Percentiles rank a stretch among this genome's conserved stretches.
phyloP scores from a whole-genome alignment of 345 rosid genomes.

The Limnanthes douglasii region DNA sequence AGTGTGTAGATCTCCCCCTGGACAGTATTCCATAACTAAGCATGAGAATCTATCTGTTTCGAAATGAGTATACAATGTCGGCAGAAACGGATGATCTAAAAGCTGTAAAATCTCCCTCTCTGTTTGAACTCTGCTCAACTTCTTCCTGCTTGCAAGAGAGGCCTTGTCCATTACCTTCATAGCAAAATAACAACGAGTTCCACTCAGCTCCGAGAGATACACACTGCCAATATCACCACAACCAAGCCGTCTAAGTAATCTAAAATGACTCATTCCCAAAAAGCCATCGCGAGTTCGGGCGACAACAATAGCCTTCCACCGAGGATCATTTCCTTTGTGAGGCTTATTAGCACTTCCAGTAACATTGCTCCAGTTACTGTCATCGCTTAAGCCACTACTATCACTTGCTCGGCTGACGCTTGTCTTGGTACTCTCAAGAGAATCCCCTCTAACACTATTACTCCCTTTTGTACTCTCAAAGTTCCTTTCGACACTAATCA shows the following conservation, averaged over 20 bases:
- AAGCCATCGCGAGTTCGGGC: slow-evolving; percentile 75
- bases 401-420: slow-evolving; percentile 75
- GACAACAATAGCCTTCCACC: slow-evolving; percentile 94
- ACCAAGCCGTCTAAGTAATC: slow-evolving; percentile 82
- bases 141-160: slow-evolving; percentile 88
- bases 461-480: slow-evolving; percentile 52
- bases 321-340: slow-evolving; percentile 93
- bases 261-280: slow-evolving; percentile 91
- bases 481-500: slow-evolving; percentile 53
- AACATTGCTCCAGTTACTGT: slow-evolving; percentile 91
- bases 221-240: slow-evolving; percentile 99
- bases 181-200: slow-evolving; percentile 83
- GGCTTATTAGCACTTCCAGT: slow-evolving; percentile 88
- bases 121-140: slow-evolving; percentile 88
- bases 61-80: slow-evolving; percentile 86
- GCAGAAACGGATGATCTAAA: slow-evolving; percentile 93
- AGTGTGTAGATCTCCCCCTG: slow-evolving; percentile 95
- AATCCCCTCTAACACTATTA: slow-evolving; percentile 40
- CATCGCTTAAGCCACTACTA: slow-evolving; percentile 85
- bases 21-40: slow-evolving; percentile 96
- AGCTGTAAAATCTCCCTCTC: slow-evolving; percentile 96
- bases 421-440: slow-evolving; percentile 74
- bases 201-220: slow-evolving; percentile 84
- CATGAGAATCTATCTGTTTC: slow-evolving; percentile 96
- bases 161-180: slow-evolving; percentile 99